Evolutionary conservation across 1,284 basidiomycete species (phyloP), one percentile per base, ranked within the genome.

Genomic region (Coriolopsis trogii): DNA sequence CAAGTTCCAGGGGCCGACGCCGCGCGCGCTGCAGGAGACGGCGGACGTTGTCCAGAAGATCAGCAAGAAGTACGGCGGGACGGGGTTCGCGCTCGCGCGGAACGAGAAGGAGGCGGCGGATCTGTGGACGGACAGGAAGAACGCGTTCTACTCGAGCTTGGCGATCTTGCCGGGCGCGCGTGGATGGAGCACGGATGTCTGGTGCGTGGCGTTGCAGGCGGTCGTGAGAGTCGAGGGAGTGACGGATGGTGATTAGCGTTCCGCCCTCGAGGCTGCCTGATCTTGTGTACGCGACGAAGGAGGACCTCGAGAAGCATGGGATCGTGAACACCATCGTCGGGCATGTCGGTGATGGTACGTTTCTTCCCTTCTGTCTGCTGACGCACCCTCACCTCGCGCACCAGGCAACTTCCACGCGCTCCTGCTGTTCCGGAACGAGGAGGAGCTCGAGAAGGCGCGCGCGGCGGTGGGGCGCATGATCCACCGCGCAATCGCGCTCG

Each of bases 71-170:
- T 79, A 93, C 62, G 87, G 89, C 0, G 88, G 85, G 2, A 78
- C 76, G 1, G 82, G 83, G 6, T 91, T 93, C 58, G 77, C 82
- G 58, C 79, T 93, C 21, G 89, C 91, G 1, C 76, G 75, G 40
- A 77, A 74, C 49, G 80, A 88, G 16, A 71, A 81, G 42, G 89
- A 93, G 60, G 91, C 91, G 0, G 76, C 77, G 3, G 83, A 86
- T 44, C 70, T 98, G 8, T 98, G 95, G 95, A 73, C 79, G 42
- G 91, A 93, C 49, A 69, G 95, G 39, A 98, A 97, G 76, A 89
- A 90, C 44, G 91, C 89, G 7, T 75, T 88, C 33, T 92, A 85
- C 74, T 78, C 82, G 8, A 82, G 85, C 1, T 63, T 93, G 62
- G 84, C 86, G 45, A 67, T 89, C 30, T 69, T 82, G n/a, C 82